These are phyloP conservation scores for Tulasnella sp. DNA, from an alignment of 768 basidiomycete species.

Conservation along the genomic window DNA sequence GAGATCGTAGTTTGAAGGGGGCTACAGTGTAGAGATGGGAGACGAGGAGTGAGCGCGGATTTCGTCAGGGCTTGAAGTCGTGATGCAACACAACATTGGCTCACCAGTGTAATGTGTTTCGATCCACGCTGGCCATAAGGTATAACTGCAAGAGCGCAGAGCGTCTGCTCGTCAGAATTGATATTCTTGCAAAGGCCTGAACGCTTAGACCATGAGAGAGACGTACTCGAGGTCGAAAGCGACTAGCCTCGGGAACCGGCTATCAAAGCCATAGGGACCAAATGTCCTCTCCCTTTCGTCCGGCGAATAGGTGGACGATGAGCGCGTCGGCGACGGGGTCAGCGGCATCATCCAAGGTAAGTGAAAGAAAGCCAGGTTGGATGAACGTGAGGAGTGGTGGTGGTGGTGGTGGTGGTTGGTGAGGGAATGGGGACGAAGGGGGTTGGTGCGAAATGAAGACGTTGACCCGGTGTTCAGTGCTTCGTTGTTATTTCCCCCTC, in stretches of 20 bases:
- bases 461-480: too few relatives aligned
- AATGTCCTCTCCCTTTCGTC: not conserved
- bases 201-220: not conserved
- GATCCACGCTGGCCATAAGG: conserved; percentile 80
- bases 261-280: not conserved
- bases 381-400: not conserved
- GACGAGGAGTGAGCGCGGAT: not conserved
- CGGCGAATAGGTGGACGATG: not conserved
- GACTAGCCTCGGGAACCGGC: conserved; percentile 46
- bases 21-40: conserved; percentile 17
- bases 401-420: not conserved
- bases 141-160: conserved; percentile 44
- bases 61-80: too few relatives aligned
- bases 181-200: not conserved
- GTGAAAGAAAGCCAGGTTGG: not conserved
- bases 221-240: conserved; percentile 76
- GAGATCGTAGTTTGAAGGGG: conserved; percentile 37
- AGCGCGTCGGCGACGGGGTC: not conserved
- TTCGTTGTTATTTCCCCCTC: too few relatives aligned
- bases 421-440: not conserved
- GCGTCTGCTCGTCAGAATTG: not conserved
- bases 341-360: not conserved
- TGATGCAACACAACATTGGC: not conserved
- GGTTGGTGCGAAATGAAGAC: not conserved
- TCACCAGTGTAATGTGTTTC: conserved; percentile 57